Percentiles rank a stretch among this genome's conserved stretches.
These are phyloP conservation scores for Clarireedia monteithiana DNA, from an alignment of 2,329 filamentous ascomycete genomes.

Conservation along the genomic window DNA sequence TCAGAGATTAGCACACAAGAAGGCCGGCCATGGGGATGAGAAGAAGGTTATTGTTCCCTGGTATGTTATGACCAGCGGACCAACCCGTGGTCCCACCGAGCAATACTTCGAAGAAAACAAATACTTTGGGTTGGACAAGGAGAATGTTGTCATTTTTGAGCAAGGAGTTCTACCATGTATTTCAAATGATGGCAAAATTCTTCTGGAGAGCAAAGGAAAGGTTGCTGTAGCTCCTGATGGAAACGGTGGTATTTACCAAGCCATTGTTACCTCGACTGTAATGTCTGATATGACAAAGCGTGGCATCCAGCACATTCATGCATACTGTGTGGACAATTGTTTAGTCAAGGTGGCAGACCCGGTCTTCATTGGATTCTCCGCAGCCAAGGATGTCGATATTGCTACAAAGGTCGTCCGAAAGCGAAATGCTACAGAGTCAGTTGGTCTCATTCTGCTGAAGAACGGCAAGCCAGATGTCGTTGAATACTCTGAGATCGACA, in stretches of 20 bases:
- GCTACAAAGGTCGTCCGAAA: constrained; percentile 99
- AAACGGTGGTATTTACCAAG: constrained; percentile 94
- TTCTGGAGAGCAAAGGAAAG: constrained; percentile 83
- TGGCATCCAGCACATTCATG: constrained; percentile 89
- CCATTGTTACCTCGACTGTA: constrained; percentile 71
- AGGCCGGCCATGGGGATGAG: constrained; percentile 47
- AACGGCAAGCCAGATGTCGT: constrained; percentile 96
- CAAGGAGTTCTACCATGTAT: constrained; percentile 96
- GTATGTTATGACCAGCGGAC: constrained; percentile 99
- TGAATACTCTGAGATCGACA: constrained; percentile 96
- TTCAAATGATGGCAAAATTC: constrained; percentile 94
- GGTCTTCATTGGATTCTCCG: constrained; percentile 88
- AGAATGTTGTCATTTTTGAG: constrained; percentile 90
- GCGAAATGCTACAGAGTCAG: constrained; percentile 90
- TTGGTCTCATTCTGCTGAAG: constrained; percentile 89
- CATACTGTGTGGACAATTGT: constrained; percentile 98
- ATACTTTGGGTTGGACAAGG: constrained; percentile 81
- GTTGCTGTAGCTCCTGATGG: constrained; percentile 93
- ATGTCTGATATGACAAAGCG: constrained; percentile 82
- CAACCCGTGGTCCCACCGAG: constrained; percentile 86
- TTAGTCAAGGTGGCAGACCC: constrained; percentile 98
- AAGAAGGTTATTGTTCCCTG: constrained; percentile 69
- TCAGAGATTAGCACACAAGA: constrained; percentile 70
- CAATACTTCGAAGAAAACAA: constrained; percentile 82
- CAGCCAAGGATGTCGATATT: constrained; percentile 82